Evolutionary conservation across 2,329 filamentous ascomycete species (phyloP).

Genomic region (Monosporascus sp.): DNA sequence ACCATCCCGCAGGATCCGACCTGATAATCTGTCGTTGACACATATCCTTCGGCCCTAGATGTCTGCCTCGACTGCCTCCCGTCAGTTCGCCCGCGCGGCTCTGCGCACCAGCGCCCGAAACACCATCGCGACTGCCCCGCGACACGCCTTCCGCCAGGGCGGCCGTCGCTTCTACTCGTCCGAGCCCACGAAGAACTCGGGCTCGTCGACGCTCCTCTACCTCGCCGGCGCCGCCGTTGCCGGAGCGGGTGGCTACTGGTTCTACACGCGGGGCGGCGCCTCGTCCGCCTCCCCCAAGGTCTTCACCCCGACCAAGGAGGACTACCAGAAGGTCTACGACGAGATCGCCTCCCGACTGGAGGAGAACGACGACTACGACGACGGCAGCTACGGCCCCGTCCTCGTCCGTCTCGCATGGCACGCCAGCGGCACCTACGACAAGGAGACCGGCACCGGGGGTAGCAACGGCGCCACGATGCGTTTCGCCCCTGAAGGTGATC

Average conservation of each 20-base stretch:
- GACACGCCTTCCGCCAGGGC: slow-evolving; percentile 67
- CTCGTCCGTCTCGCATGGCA: slow-evolving; percentile 92
- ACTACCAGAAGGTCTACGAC: slow-evolving; percentile 96
- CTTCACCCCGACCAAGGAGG: slow-evolving; percentile 71
- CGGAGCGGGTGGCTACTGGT: slow-evolving; percentile 61
- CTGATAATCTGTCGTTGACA: too few species aligned
- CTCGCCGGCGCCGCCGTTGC: slow-evolving; percentile 53
- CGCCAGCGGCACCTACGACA: slow-evolving; percentile 86
- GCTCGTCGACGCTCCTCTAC: slow-evolving; percentile 47
- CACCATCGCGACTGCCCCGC: slow-evolving; percentile 53
- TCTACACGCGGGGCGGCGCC: slow-evolving; percentile 50
- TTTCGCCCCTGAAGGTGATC: slow-evolving; percentile 80
- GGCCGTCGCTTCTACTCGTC: slow-evolving; percentile 77
- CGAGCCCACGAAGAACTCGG: slow-evolving; percentile 51
- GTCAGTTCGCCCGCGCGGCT: slow-evolving; percentile 52
- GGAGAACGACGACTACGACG: slow-evolving; percentile 92
- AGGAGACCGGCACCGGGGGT: slow-evolving; percentile 80
- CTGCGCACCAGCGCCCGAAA: slow-evolving; percentile 55
- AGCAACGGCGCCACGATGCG: slow-evolving; percentile 98
- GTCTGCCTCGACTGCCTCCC: slow-evolving; percentile 40
- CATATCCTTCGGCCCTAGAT: slow-evolving; percentile 26
- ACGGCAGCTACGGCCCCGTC: slow-evolving; percentile 92
- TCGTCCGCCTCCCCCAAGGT: slow-evolving; percentile 43
- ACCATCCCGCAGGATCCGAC: not conserved
- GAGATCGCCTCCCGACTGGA: slow-evolving; percentile 73